Evolutionary conservation across 2,329 filamentous ascomycete genomes (phyloP), one percentile per base, ranked within the genome.

Genomic region (Coniochaeta sp.): DNA sequence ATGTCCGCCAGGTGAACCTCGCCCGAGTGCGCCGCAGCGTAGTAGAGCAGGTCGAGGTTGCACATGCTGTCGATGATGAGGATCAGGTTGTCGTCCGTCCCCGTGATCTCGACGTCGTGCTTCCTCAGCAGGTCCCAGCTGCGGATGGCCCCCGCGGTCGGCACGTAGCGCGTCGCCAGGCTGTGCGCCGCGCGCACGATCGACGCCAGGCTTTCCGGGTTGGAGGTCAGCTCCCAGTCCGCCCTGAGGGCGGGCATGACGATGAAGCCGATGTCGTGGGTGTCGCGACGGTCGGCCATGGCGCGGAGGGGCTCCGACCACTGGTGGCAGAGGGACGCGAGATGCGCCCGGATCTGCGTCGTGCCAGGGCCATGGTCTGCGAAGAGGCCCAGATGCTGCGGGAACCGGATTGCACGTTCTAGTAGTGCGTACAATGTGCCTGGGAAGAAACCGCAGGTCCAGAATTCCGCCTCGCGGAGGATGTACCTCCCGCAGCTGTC

Each of bases 221-320:
- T 72, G 1, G 71, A 71, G 1, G 72, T 75, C 17, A 79, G 66
- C 22, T 77, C 73, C 73, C 75, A 79, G 36, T 77, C 74, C 58
- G 74, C 72, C 34, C 73, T 74, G 3, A 77, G 65, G n/a, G 75
- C 74, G 1, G 77, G 77, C 17, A 75, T 70, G 7, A 80, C 73
- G 61, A 81, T 79, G 61, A 81, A 80, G 0, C 77, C 77, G 63
- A 81, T 72, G 55, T 80, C 78, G 58, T 80, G 78, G 0, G 77
- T 80, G 59, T 79, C 75, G 2, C 70, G 77, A 34, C 73, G 72
- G 63, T 60, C 68, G 26, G 68, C 65, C 62, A 72, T 72, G 30
- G 59, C 59, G 59, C 73, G 67, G 0, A 74, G 58, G 1, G 68
- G 68, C 42, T 61, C 63, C 16, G 67, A 34, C 70, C 68, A 71